Evolutionary conservation across 2,329 filamentous ascomycete genomes (phyloP).

Genomic region (Teratosphaeria viscida): DNA sequence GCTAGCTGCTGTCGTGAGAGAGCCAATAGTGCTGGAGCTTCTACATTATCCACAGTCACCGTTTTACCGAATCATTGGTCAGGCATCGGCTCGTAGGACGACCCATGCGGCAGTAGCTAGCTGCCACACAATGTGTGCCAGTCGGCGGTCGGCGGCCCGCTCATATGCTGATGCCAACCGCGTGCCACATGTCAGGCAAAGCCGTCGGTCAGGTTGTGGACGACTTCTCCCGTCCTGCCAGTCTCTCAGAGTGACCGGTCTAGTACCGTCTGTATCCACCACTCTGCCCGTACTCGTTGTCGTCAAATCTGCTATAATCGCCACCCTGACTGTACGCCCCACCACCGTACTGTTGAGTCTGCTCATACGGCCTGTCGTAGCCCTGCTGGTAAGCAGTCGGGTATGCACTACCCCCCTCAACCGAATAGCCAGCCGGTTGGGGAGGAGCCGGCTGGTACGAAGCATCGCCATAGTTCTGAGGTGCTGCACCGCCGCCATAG

Average conservation of each 20-base stretch:
- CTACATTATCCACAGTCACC: not conserved
- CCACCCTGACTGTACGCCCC: constrained; percentile 8
- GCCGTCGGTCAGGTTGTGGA: not conserved
- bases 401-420: constrained; percentile 19
- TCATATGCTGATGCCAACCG: not conserved
- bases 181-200: not conserved
- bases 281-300: constrained; percentile 4
- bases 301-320: not conserved
- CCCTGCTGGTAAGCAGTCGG: constrained; percentile 26
- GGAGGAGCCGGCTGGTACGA: constrained; percentile 15
- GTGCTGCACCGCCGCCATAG: not conserved
- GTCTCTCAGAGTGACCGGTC: not conserved
- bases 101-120: not conserved
- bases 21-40: not conserved
- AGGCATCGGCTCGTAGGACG: not conserved
- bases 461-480: constrained; percentile 8
- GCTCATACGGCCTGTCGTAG: constrained; percentile 23
- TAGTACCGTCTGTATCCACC: constrained; percentile 8
- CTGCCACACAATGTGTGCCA: not conserved
- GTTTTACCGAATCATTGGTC: no score
- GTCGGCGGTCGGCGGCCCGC: not conserved
- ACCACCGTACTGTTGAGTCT: constrained; percentile 12
- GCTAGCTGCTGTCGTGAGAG: not conserved
- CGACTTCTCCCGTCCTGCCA: not conserved
- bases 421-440: constrained; percentile 18